Conservation (phyloP, 164 flowering plant species). For the Hamamelis virginiana region DNA sequence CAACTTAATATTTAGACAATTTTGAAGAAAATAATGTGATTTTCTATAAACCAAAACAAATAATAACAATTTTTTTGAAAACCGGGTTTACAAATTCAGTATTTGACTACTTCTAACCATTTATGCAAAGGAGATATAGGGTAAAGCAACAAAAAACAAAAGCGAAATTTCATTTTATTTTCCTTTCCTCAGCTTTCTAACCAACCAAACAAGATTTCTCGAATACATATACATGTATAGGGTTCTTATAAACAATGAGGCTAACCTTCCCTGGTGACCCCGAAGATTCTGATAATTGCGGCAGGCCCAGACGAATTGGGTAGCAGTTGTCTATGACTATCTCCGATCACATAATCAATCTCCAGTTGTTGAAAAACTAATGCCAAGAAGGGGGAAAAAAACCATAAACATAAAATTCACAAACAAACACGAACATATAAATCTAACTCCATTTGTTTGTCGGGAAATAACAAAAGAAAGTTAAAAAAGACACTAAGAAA, state of each 20-base stretch:
- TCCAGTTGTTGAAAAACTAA: constrained; percentile 94
- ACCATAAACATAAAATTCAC: neutral
- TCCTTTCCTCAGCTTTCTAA: no score
- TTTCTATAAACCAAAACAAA: no score
- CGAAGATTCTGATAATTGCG: constrained; percentile 87
- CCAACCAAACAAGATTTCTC: neutral
- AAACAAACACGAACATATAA: constrained; percentile 10
- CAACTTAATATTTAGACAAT: no score
- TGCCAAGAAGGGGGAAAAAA: constrained; percentile 7
- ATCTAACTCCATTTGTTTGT: neutral
- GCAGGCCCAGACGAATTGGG: constrained; percentile 69
- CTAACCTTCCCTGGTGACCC: constrained; percentile 93
- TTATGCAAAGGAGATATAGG: no score
- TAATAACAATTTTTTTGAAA: no score
- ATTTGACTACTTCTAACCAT: no score
- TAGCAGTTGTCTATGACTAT: constrained; percentile 55
- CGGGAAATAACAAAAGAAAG: neutral
- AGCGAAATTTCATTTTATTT: no score
- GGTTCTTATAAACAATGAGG: neutral
- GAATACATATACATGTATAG: neutral
- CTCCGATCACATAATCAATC: constrained; percentile 91
- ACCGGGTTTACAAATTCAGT: no score
- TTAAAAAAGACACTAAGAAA: neutral
- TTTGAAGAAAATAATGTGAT: no score
- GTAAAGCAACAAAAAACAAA: no score